phyloP scores from a whole-genome alignment of 495 filamentous ascomycete genomes.

The Evernia prunastri region DNA sequence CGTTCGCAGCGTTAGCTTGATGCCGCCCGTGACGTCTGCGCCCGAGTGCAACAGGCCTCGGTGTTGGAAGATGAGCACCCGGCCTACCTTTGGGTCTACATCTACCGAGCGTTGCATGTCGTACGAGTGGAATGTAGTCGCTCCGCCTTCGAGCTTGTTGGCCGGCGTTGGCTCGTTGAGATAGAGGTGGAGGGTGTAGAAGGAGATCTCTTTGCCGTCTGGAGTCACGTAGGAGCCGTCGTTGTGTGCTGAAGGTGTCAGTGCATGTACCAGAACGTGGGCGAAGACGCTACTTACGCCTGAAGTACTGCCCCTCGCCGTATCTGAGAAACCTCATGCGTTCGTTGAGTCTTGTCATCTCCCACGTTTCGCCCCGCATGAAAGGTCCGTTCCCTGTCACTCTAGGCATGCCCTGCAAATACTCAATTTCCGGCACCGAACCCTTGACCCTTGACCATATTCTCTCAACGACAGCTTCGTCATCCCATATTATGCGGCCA shows the following conservation, averaged over 20 bases:
- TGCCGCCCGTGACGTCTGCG: constrained; percentile 63
- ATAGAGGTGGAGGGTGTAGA: constrained; percentile 79
- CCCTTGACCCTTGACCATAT: constrained; percentile 51
- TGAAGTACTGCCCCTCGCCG: constrained; percentile 68
- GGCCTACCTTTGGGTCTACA: constrained; percentile 62
- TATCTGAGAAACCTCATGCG: constrained; percentile 77
- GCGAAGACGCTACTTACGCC: constrained; percentile 39
- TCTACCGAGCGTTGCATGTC: constrained; percentile 43
- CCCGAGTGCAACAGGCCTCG: constrained; percentile 60
- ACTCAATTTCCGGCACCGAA: constrained; percentile 34
- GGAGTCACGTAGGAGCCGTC: constrained; percentile 63
- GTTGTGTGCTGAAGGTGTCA: constrained; percentile 52
- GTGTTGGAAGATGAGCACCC: constrained; percentile 76
- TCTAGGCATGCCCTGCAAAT: constrained; percentile 33
- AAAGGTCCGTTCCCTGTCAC: constrained; percentile 45
- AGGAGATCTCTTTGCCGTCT: constrained; percentile 51
- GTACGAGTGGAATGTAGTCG: constrained; percentile 29
- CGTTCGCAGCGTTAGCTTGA: constrained; percentile 70
- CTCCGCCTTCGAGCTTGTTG: constrained; percentile 28
- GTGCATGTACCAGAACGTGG: background rate
- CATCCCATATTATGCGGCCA: constrained; percentile 70
- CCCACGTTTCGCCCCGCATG: constrained; percentile 45
- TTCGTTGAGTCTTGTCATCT: constrained; percentile 62
- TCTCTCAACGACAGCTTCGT: constrained; percentile 51
- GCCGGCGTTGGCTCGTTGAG: constrained; percentile 51